Evolutionary conservation across 108 stramenopile species (phyloP).

Genomic region (Aurantiochytrium sp.): DNA sequence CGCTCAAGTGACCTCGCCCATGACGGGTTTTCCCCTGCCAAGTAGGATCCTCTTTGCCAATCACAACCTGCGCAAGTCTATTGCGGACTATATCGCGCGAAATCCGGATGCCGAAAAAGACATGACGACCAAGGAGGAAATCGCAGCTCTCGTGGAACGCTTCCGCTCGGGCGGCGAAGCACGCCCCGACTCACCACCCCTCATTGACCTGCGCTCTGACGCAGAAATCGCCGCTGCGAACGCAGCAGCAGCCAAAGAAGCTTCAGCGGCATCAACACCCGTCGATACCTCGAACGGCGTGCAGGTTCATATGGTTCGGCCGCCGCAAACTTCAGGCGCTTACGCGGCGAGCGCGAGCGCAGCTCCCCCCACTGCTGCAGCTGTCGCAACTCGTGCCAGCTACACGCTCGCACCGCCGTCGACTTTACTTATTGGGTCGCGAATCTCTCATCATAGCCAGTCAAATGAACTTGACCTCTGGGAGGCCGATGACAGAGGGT

Average conservation of each 20-base stretch:
- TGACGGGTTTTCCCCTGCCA: conserved; percentile 4
- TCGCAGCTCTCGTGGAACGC: neutral
- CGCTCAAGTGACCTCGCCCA: neutral
- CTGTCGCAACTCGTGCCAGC: neutral
- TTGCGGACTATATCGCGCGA: neutral
- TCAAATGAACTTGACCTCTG: neutral
- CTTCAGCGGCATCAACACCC: neutral
- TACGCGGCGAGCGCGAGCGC: neutral
- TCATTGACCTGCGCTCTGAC: neutral
- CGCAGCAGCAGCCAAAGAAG: neutral
- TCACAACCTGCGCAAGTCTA: neutral
- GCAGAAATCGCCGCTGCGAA: neutral
- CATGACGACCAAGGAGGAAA: neutral
- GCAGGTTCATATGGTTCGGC: too few relatives aligned
- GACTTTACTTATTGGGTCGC: neutral
- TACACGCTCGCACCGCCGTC: neutral
- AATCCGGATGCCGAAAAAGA: neutral
- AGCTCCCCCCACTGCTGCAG: neutral
- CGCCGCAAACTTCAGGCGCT: too few relatives aligned
- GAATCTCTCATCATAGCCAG: neutral
- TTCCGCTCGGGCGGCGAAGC: neutral
- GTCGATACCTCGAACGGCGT: neutral
- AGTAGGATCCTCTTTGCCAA: neutral
- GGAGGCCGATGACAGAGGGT: neutral
- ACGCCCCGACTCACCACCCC: neutral